Percentiles rank a stretch among this genome's conserved stretches.
Evolutionary conservation across 306 rosid genomes (phyloP).

Genomic region (Ormosia semicastrata): DNA sequence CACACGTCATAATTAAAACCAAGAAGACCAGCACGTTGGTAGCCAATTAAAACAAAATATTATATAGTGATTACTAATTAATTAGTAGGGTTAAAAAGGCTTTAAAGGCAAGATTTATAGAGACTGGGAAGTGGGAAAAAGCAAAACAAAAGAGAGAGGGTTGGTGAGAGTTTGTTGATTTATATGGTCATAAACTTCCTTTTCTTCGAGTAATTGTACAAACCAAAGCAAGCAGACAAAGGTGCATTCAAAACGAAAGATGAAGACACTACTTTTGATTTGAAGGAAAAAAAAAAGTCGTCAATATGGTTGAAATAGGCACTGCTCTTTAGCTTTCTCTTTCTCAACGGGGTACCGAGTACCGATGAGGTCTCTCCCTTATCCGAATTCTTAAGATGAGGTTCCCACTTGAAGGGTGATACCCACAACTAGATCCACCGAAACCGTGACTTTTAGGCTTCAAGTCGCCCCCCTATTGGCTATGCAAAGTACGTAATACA

Average conservation of each 20-base stretch:
- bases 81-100: no score
- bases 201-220: not conserved
- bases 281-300: not conserved
- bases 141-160: not conserved
- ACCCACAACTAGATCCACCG: conserved; percentile 2
- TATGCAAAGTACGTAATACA: not conserved
- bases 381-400: conserved; percentile 12
- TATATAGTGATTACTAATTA: no score
- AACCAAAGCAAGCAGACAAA: conserved; percentile 1
- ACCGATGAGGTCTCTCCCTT: conserved; percentile 23
- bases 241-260: conserved; percentile 15
- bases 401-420: not conserved
- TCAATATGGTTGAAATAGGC: conserved; percentile 2
- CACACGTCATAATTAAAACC: no score
- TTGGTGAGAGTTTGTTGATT: not conserved
- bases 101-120: no score
- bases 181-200: not conserved
- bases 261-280: not conserved
- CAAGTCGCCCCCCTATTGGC: conserved; percentile 21
- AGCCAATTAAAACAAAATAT: no score
- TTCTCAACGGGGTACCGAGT: not conserved
- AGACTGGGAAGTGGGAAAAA: no score
- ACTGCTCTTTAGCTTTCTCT: not conserved
- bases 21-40: no score
- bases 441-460: conserved; percentile 15